A percentile compares a stretch with the other conserved stretches of the same genome.
Evolutionary conservation across 768 basidiomycete species (phyloP).

Genomic region (Gautieria morchelliformis): DNA sequence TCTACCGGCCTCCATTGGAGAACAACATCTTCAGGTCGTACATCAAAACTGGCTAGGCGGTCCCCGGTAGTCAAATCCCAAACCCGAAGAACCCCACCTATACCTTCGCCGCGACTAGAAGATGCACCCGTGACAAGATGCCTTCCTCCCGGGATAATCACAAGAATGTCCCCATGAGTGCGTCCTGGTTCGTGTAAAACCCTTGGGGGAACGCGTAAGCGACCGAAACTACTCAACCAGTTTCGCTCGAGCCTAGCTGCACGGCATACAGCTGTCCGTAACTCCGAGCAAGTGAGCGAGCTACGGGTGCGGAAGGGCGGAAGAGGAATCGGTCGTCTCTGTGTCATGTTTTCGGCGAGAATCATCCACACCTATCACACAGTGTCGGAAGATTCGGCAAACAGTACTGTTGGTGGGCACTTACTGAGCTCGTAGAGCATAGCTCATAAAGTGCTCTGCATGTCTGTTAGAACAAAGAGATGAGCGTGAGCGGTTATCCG

Average conservation of each 20-base stretch:
- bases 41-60: constrained; percentile 4
- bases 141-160: constrained; percentile 3
- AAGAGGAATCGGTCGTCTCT: constrained; percentile 9
- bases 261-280: constrained; percentile 1
- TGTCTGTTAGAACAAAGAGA: neutral
- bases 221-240: constrained; percentile 5
- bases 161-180: constrained; percentile 4
- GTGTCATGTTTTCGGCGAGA: constrained; percentile 5
- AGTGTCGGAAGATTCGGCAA: constrained; percentile 8
- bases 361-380: constrained; percentile 6
- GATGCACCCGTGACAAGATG: constrained; percentile 7
- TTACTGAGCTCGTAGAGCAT: neutral
- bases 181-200: constrained; percentile 6
- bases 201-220: constrained; percentile 4
- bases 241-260: constrained; percentile 8
- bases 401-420: neutral
- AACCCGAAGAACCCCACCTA: constrained; percentile 1
- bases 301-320: constrained; percentile 2
- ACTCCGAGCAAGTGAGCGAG: neutral
- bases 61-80: constrained; percentile 3
- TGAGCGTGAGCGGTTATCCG: neutral
- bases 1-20: constrained; percentile 8
- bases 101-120: neutral
- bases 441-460: neutral
- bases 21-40: constrained; percentile 5